Conservation (phyloP, 2,329 filamentous ascomycete species). For the Sporothrix brasiliensis region DNA sequence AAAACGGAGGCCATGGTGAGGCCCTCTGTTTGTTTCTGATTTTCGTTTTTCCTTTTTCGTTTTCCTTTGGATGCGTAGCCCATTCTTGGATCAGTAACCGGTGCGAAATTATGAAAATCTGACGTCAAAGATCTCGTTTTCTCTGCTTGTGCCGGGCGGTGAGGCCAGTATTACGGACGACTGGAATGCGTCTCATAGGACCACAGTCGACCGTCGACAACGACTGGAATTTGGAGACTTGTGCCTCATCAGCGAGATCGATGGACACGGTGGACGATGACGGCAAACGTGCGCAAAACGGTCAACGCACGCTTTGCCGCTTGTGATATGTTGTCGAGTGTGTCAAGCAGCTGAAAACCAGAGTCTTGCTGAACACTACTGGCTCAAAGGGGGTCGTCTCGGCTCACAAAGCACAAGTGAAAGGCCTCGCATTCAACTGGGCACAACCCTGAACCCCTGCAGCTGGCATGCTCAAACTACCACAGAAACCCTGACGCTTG, state of each 20-base stretch:
- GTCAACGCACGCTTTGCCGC: neutral
- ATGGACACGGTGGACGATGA: neutral
- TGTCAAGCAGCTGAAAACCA: neutral
- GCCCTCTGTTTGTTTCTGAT: slow-evolving; percentile 17
- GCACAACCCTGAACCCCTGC: slow-evolving; percentile 25
- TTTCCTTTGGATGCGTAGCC: neutral
- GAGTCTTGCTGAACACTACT: too few relatives aligned
- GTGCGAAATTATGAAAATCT: slow-evolving; percentile 2
- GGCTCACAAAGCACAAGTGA: too few relatives aligned
- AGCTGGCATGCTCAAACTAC: slow-evolving; percentile 19
- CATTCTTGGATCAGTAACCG: neutral
- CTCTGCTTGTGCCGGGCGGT: neutral
- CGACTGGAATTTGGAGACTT: slow-evolving; percentile 1
- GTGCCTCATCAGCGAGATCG: neutral
- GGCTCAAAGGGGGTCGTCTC: too few relatives aligned
- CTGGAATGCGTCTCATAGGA: slow-evolving; percentile 25
- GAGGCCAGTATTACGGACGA: neutral
- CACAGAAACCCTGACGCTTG: neutral
- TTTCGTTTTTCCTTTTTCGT: neutral
- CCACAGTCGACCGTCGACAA: neutral
- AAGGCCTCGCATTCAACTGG: neutral
- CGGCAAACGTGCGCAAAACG: neutral
- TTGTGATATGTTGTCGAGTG: neutral
- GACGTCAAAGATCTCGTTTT: neutral
- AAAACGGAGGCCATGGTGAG: neutral